Conservation (phyloP, 148 eudicot genomes). For the Arctostaphylos glauca region DNA sequence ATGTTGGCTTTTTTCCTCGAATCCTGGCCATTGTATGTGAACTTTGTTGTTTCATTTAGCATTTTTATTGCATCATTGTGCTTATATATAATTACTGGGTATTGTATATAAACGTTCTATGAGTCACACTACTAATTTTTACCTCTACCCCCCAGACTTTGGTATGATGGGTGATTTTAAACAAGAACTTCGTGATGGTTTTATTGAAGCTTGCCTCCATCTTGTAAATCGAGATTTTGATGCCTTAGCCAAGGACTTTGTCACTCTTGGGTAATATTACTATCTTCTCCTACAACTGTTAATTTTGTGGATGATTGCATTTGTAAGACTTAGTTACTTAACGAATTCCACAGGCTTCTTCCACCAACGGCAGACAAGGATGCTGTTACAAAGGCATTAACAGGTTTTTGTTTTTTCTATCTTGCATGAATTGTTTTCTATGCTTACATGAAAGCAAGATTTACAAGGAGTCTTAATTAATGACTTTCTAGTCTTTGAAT, state of each 20-base stretch:
- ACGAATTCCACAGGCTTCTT: constrained; percentile 62
- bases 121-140: neutral
- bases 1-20: neutral
- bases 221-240: constrained; percentile 93
- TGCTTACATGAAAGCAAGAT: neutral
- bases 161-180: constrained; percentile 99
- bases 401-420: constrained; percentile 47
- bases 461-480: neutral
- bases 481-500: constrained; percentile 4
- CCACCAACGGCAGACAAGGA: constrained; percentile 86
- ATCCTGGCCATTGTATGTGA: neutral
- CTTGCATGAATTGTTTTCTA: constrained; percentile 3
- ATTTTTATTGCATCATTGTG: neutral
- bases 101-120: neutral
- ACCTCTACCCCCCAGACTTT: constrained; percentile 51
- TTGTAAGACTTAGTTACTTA: constrained; percentile 16
- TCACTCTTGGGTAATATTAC: constrained; percentile 76
- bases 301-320: neutral
- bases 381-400: constrained; percentile 85
- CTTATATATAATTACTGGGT: neutral
- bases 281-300: constrained; percentile 13
- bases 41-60: too few relatives aligned
- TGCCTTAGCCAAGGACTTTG: constrained; percentile 85
- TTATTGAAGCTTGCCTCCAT: constrained; percentile 97
- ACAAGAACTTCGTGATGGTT: constrained; percentile 92